Conservation (phyloP, 805 yeast genomes). For the Ogataea corticis region DNA sequence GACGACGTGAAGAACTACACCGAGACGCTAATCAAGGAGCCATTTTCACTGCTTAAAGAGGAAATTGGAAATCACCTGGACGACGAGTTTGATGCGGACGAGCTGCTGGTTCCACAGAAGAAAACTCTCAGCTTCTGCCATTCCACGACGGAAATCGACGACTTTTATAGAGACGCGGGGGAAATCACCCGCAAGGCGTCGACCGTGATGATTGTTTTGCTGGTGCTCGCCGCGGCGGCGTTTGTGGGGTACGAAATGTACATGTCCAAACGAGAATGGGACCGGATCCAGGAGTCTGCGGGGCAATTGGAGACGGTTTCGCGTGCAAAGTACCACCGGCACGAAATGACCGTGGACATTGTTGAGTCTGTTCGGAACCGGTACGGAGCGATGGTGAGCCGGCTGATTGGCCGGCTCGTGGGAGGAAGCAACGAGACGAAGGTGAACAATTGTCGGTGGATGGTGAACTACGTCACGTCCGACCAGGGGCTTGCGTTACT, state of each 20-base stretch:
- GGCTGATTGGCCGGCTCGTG: conserved; percentile 15
- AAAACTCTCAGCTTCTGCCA: conserved; percentile 41
- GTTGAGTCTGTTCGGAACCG: conserved; percentile 30
- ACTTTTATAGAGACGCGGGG: conserved; percentile 37
- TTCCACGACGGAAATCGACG: conserved; percentile 39
- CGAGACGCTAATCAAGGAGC: conserved; percentile 50
- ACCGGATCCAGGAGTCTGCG: conserved; percentile 39
- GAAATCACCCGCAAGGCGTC: conserved; percentile 37
- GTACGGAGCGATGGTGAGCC: conserved; percentile 19
- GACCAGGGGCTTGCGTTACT: conserved; percentile 51
- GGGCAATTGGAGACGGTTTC: conserved; percentile 15
- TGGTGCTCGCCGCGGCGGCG: conserved; percentile 42
- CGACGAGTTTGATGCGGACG: conserved; percentile 23
- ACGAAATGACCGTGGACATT: conserved; percentile 26
- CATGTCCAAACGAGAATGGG: conserved; percentile 51
- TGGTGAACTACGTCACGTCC: conserved; percentile 51
- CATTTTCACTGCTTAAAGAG: conserved; percentile 53
- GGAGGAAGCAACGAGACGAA: conserved; percentile 16
- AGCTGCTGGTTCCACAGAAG: conserved; percentile 43
- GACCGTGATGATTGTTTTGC: conserved; percentile 39
- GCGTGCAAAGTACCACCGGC: conserved; percentile 2
- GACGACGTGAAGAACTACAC: conserved; percentile 62
- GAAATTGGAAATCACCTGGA: conserved; percentile 35
- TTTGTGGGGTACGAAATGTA: conserved; percentile 45
- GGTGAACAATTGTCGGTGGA: conserved; percentile 39